These are phyloP conservation scores for Eucalyptus pauciflora DNA, from an alignment of 345 rosid species.

Conservation along the genomic window DNA sequence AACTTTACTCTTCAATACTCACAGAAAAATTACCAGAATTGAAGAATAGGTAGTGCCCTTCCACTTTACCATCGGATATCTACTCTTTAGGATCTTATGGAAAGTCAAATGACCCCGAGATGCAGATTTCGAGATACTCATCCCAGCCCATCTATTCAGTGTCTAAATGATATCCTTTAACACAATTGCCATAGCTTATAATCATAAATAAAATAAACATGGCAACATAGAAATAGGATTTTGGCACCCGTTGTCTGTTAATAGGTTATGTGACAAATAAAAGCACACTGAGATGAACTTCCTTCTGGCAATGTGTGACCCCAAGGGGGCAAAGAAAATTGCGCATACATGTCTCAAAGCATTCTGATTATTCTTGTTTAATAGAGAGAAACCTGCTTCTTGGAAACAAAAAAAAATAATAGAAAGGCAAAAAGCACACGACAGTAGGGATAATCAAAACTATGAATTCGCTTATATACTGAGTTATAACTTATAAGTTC, in stretches of 20 bases:
- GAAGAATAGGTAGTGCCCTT: not conserved
- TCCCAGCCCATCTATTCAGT: not conserved
- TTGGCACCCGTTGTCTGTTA: not conserved
- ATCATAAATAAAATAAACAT: not conserved
- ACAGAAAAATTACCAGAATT: not conserved
- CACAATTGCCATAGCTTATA: not conserved
- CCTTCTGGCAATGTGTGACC: not conserved
- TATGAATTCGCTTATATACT: not conserved
- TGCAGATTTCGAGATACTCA: not conserved
- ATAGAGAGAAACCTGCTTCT: not conserved
- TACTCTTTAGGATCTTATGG: not conserved
- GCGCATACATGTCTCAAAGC: not conserved
- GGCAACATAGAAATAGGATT: not conserved
- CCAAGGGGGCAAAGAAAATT: not conserved
- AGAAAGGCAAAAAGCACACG: not conserved
- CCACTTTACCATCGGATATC: not conserved
- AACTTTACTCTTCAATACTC: not conserved
- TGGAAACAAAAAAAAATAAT: not conserved
- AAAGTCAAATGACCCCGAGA: not conserved
- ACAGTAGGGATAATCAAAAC: not conserved
- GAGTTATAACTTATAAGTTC: not conserved
- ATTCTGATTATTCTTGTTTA: not conserved
- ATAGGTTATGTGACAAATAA: not conserved
- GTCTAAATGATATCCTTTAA: not conserved
- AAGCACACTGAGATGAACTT: not conserved